Percentiles rank a stretch among this genome's conserved stretches.
Evolutionary conservation across 805 yeast species (phyloP).

Genomic region (baker's yeast (Saccharomyces cerevisiae)): DNA sequence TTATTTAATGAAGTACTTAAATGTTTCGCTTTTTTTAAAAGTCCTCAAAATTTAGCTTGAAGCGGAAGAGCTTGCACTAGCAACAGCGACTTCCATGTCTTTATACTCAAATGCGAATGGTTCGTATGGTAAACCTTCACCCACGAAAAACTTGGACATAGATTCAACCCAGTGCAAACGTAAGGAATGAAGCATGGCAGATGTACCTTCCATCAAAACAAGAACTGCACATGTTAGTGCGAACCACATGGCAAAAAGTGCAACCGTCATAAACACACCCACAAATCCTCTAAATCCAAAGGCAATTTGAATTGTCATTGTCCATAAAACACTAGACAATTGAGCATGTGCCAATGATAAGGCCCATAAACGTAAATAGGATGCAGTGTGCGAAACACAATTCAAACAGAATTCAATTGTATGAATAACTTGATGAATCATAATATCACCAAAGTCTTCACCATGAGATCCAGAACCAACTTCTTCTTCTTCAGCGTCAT

Average conservation of each 20-base stretch:
- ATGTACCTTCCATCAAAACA: constrained; percentile 75
- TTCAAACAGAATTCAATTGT: constrained; percentile 74
- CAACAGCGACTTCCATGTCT: constrained; percentile 15
- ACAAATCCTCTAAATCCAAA: constrained; percentile 46
- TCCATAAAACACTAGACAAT: constrained; percentile 64
- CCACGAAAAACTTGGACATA: constrained; percentile 72
- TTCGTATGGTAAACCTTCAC: constrained; percentile 61
- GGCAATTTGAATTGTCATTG: constrained; percentile 61
- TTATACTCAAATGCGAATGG: constrained; percentile 45
- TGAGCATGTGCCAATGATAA: constrained; percentile 75
- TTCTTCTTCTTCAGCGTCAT: constrained; percentile 32
- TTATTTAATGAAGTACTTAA: neutral
- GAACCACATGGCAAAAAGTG: constrained; percentile 70
- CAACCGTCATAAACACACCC: constrained; percentile 51
- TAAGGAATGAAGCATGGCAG: constrained; percentile 74
- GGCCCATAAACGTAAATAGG: constrained; percentile 72
- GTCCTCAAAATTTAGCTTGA: neutral
- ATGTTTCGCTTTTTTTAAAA: neutral
- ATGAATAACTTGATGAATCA: constrained; percentile 73
- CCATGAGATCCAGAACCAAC: constrained; percentile 38
- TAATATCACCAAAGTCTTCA: constrained; percentile 54
- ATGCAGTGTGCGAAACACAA: constrained; percentile 75
- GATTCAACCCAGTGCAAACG: constrained; percentile 79
- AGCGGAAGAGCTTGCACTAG: neutral
- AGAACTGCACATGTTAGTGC: constrained; percentile 57